Evolutionary conservation across 164 flowering plant species (phyloP), one percentile per base, ranked within the genome.

Genomic region (Kingdonia uniflora): DNA sequence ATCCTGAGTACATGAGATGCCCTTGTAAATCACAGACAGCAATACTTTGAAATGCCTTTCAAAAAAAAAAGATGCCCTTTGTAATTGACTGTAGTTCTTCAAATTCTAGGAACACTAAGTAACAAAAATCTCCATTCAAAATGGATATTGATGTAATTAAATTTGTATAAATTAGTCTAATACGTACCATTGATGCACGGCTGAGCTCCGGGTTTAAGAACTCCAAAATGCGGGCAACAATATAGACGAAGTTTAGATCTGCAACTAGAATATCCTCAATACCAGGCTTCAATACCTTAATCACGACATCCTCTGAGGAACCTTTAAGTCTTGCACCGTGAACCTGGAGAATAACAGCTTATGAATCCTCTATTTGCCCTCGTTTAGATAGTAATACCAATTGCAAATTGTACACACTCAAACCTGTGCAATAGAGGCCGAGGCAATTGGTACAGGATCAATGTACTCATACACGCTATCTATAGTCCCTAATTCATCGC

Each of bases 351-450:
- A 37, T n/a, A 17, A 68, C 21, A 56, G 29, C 23, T 15, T 17
- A n/a, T n/a, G n/a, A n/a, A n/a, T n/a, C n/a, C n/a, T n/a, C n/a
- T n/a, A n/a, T n/a, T n/a, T n/a, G n/a, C n/a, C n/a, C n/a, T n/a
- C n/a, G n/a, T n/a, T n/a, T n/a, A n/a, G n/a, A n/a, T n/a, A n/a
- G n/a, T 15, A 16, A 53, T 17, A 16, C 15, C 5, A 19, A 35
- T 6, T 29, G 37, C 37, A 39, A 37, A 40, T 14, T 29, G 20
- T 12, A 19, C 17, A 19, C 14, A 33, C 14, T 37, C 42, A 48
- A 39, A 90, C 97, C 92, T 91, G 97, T 37, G 96, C 97, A 68
- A 91, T 78, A 12, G 96, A 91, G 57, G 97, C 97, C n/a, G 97
- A 87, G 55, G 97, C 97, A 71, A 91, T n/a, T 13, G 97, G 97